Evolutionary conservation across 78 protist species (phyloP).

Genomic region (Speleostelium caveatum): DNA sequence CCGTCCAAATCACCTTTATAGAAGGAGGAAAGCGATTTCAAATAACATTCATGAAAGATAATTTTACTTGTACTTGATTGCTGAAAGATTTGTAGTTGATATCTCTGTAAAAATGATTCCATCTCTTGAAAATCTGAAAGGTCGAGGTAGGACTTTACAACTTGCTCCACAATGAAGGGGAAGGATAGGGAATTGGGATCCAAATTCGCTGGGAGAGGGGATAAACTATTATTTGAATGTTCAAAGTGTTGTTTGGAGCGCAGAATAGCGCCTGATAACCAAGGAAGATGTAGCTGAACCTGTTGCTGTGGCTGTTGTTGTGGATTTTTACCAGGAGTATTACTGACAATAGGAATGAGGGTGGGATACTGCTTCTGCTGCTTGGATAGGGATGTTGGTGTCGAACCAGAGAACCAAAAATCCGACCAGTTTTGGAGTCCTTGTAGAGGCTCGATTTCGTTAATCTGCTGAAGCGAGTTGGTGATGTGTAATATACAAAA

Average conservation of each 20-base stretch:
- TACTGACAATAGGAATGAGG: background rate
- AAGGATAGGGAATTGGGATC: conserved; percentile 40
- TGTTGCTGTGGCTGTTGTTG: background rate
- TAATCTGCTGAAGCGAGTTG: conserved; percentile 34
- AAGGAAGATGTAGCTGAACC: conserved; percentile 25
- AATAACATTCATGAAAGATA: conserved; percentile 8
- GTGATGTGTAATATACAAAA: conserved; percentile 58
- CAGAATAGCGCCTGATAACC: conserved; percentile 47
- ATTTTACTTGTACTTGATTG: background rate
- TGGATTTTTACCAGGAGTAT: background rate
- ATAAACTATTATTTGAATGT: conserved; percentile 6
- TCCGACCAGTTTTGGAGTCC: conserved; percentile 38
- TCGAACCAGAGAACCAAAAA: background rate
- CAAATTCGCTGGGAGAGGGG: background rate
- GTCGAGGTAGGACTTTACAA: conserved; percentile 42
- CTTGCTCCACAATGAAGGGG: conserved; percentile 68
- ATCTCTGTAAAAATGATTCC: conserved; percentile 21
- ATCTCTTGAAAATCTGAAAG: conserved; percentile 42
- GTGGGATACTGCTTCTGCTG: background rate
- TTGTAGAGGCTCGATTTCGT: conserved; percentile 36
- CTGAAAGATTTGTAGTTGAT: conserved; percentile 1
- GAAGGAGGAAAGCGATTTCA: conserved; percentile 22
- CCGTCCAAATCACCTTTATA: conserved; percentile 35
- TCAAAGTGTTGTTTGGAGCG: conserved; percentile 40
- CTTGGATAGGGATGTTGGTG: background rate